Evolutionary conservation across 345 rosid species (phyloP), one percentile per base, ranked within the genome.

Genomic region (Garcia nutans): DNA sequence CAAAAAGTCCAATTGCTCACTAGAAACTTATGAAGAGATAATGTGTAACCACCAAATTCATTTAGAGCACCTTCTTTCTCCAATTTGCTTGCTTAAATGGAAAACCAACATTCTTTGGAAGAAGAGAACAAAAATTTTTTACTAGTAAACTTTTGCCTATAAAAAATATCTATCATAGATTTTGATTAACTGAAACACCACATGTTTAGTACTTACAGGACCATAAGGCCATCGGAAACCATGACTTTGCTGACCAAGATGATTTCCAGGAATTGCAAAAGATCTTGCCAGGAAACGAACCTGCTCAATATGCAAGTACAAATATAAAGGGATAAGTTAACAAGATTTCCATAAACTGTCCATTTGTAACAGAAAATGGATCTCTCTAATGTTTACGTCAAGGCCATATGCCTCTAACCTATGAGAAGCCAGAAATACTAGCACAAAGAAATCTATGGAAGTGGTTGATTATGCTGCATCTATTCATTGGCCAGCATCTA

Each of bases 221-320:
- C 99, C 99, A 82, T 91, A 96, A 49, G 99, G 99, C 99, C 99
- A 96, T 56, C 97, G 92, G 81, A 85, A 93, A 37, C 98, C 99
- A 83, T 96, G 88, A 77, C 98, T 96, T 81, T 92, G 98, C 85
- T 96, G 99, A 70, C 99, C 99, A 76, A 89, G 87, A 77, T 96
- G 98, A 87, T 93, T 93, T 74, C 99, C 99, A 58, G 99, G 97
- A 44, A 93, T 88, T 17, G 85, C 91, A 84, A 96, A 96, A 76
- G 98, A 93, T 82, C 96, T 86, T 71, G 99, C 98, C 75, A 96
- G 74, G 79, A 93, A 93, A 57, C 99, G 96, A 71, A 96, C 99
- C 99, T 96, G 83, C 57, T 72, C 52, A 59, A 61, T 37, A 65
- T 41, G 60, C 9, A 59, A 37, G 23, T 62, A n/a, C 5, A 37